Evolutionary conservation across 2,329 filamentous ascomycete genomes (phyloP), one percentile per base, ranked within the genome.

Genomic region (Penicillium olsonii): DNA sequence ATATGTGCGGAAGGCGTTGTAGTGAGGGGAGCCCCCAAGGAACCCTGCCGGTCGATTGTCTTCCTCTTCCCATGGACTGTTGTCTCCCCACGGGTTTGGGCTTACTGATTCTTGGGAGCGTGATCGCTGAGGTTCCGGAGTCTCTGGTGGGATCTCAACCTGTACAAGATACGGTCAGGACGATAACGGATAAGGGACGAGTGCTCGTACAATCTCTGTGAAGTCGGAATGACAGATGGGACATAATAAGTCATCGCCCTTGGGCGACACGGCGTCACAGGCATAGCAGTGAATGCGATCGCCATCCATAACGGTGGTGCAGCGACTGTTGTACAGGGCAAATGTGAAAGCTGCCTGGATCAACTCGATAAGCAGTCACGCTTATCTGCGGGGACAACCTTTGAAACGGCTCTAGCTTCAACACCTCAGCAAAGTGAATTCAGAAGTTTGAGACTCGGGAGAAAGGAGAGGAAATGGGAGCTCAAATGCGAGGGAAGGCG

Each of bases 211-310:
- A 61, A 97, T 90, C 74, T 99, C 92, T 14, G 84, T 90, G 58
- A 90, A 85, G 17, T 95, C 90, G 31, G 84, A 84, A 4, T 79
- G 68, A 67, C 94, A 99, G n/a, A 75, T 70, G 14, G 91, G 90
- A 66, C 94, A 99, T 14, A 74, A 75, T 54, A 95, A 73, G 20
- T 80, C 85, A 57, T 81, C 41, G 52, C 89, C 83, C 52, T 83
- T 78, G 64, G 87, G 89, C 90, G 91, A 97, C 68, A 96, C 87
- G 55, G 87, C 75, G 44, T 80, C 69, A 74, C 94, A 97, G 52
- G 80, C 75, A 71, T 97, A 90, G 71, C 94, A 99, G 70, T 82
- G 95, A 46, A 96, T 86, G 56, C 92, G 83, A 66, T 95, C 88
- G 22, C 37, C 19, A 20, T 54, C 65, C 72, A 74, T 73, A 46